phyloP scores from a whole-genome alignment of 768 basidiomycete species.

The Boletus patriciae region DNA sequence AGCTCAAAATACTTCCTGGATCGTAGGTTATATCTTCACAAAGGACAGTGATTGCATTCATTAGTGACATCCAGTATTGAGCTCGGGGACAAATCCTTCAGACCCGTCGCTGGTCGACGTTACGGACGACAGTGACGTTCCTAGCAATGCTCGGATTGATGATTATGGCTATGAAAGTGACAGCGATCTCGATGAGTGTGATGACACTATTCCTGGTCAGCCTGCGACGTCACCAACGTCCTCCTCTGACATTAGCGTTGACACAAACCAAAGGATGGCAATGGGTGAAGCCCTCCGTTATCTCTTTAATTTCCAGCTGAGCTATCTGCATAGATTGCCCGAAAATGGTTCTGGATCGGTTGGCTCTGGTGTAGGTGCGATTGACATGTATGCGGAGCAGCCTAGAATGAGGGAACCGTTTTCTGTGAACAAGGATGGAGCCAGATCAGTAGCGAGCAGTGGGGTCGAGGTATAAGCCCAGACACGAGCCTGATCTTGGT shows the following conservation, averaged over 20 bases:
- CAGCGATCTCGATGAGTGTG: slow-evolving; percentile 36
- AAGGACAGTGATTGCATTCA: background rate
- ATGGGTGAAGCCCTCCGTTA: background rate
- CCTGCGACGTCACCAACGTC: background rate
- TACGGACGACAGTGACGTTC: slow-evolving; percentile 9
- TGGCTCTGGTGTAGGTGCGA: slow-evolving; percentile 17
- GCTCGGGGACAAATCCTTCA: slow-evolving; percentile 7
- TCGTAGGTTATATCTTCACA: slow-evolving; percentile 13
- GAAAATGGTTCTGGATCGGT: slow-evolving; percentile 17
- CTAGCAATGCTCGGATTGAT: slow-evolving; percentile 2
- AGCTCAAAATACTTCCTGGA: slow-evolving; percentile 31
- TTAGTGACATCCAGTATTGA: slow-evolving; percentile 9
- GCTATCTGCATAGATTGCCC: background rate
- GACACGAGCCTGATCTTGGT: too few species aligned
- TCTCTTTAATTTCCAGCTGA: background rate
- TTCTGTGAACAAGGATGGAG: background rate
- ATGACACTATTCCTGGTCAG: background rate
- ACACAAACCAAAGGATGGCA: slow-evolving; percentile 1
- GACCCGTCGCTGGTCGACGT: slow-evolving; percentile 19
- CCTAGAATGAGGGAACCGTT: background rate
- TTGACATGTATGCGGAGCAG: slow-evolving; percentile 19
- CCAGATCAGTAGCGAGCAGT: slow-evolving; percentile 6
- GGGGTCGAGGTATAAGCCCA: too few species aligned
- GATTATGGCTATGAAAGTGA: slow-evolving; percentile 37
- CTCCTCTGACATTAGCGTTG: too few species aligned